A percentile compares a stretch with the other conserved stretches of the same genome.
phyloP scores from a whole-genome alignment of 352 stramenopile genomes.

The Elongisporangium anandrum region DNA sequence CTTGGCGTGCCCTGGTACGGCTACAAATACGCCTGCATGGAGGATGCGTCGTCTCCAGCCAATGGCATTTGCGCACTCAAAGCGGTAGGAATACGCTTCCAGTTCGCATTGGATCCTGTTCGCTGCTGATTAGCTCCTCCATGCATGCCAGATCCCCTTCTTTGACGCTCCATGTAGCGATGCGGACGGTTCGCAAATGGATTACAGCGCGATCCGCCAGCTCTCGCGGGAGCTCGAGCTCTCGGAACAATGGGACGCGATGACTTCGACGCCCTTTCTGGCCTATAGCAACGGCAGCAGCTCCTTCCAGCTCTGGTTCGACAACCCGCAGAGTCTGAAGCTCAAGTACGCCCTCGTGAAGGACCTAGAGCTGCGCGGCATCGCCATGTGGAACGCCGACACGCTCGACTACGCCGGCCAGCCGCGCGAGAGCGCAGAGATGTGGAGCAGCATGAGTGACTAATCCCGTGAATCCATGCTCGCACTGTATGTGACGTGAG shows the following conservation, averaged over 20 bases:
- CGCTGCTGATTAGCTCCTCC: constrained; percentile 9
- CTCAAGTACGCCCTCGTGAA: constrained; percentile 55
- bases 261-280: constrained; percentile 55
- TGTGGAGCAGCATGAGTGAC: background rate
- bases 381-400: constrained; percentile 84
- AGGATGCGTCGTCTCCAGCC: background rate
- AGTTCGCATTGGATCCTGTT: background rate
- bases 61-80: constrained; percentile 24
- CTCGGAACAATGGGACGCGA: constrained; percentile 40
- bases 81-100: constrained; percentile 4
- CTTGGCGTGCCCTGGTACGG: constrained; percentile 90
- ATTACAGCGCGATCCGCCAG: constrained; percentile 49
- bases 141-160: constrained; percentile 39
- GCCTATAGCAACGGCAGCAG: constrained; percentile 10
- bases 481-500: background rate
- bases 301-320: constrained; percentile 63
- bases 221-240: constrained; percentile 23
- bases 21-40: constrained; percentile 80
- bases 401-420: constrained; percentile 47
- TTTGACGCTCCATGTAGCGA: constrained; percentile 76
- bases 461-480: background rate
- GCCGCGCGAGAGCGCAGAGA: background rate
- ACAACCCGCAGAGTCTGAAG: constrained; percentile 53
- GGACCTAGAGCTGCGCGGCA: constrained; percentile 43
- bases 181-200: constrained; percentile 53